Conservation (phyloP, 768 basidiomycete genomes). For the Russula vinacea region DNA sequence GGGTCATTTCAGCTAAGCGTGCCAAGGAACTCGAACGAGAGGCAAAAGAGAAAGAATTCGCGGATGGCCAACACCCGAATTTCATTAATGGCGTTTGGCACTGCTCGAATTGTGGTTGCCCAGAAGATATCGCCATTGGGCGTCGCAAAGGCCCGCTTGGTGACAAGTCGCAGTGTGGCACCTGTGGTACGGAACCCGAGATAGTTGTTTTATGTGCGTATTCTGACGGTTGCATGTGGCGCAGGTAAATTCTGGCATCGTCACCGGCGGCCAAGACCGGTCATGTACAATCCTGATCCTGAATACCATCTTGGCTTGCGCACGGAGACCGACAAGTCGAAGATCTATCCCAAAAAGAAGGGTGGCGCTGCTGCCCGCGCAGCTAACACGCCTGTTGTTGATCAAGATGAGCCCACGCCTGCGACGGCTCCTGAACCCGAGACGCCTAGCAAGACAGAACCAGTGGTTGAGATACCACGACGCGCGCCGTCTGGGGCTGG, state of each 20-base stretch:
- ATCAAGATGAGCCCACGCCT: constrained; percentile 33
- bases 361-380: constrained; percentile 50
- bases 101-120: constrained; percentile 92
- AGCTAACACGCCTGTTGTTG: constrained; percentile 40
- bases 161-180: constrained; percentile 85
- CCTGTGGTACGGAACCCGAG: constrained; percentile 68
- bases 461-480: constrained; percentile 37
- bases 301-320: constrained; percentile 61
- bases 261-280: constrained; percentile 75
- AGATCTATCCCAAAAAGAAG: constrained; percentile 55
- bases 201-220: neutral
- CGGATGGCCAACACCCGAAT: constrained; percentile 78
- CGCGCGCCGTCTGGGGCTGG: constrained; percentile 15
- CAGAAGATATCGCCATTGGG: constrained; percentile 80
- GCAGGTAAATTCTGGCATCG: constrained; percentile 89
- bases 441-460: constrained; percentile 48
- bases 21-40: constrained; percentile 75
- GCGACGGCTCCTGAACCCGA: constrained; percentile 46
- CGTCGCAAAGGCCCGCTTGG: constrained; percentile 87
- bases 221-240: constrained; percentile 14
- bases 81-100: constrained; percentile 87
- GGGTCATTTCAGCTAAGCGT: constrained; percentile 55
- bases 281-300: constrained; percentile 73
- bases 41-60: constrained; percentile 80
- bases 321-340: constrained; percentile 55